A percentile compares a stretch with the other conserved stretches of the same genome.
Evolutionary conservation across 257 asterid species (phyloP).

Genomic region (Solanum sparsipilum): DNA sequence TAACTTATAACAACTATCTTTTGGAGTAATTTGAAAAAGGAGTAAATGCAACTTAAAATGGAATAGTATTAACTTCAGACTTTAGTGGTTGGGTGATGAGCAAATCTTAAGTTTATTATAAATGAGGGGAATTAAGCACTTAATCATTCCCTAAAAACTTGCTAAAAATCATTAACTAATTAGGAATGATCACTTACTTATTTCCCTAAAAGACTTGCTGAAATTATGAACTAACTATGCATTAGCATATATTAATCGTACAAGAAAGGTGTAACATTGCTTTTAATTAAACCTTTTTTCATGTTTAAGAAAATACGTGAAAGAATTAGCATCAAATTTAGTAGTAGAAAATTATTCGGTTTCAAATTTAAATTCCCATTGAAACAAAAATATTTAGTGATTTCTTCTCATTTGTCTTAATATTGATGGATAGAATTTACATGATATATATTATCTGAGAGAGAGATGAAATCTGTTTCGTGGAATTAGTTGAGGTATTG

Average conservation of each 20-base stretch:
- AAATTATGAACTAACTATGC: not conserved
- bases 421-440: too few species aligned
- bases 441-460: too few species aligned
- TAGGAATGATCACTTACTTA: not conserved
- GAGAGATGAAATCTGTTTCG: not conserved
- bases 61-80: not conserved
- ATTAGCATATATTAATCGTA: not conserved
- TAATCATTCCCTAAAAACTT: not conserved
- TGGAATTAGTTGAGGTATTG: not conserved
- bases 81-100: not conserved
- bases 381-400: not conserved
- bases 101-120: not conserved
- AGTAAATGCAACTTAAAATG: not conserved
- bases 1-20: too few species aligned
- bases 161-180: not conserved
- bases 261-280: not conserved
- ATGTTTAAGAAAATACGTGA: not conserved
- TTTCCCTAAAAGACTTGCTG: not conserved
- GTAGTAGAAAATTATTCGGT: not conserved
- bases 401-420: too few species aligned
- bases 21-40: not conserved
- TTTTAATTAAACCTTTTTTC: not conserved
- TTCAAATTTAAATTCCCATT: not conserved
- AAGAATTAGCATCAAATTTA: not conserved
- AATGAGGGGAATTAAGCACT: not conserved